Evolutionary conservation across 2,329 filamentous ascomycete genomes (phyloP).

Genomic region (Diplocarpon mali): DNA sequence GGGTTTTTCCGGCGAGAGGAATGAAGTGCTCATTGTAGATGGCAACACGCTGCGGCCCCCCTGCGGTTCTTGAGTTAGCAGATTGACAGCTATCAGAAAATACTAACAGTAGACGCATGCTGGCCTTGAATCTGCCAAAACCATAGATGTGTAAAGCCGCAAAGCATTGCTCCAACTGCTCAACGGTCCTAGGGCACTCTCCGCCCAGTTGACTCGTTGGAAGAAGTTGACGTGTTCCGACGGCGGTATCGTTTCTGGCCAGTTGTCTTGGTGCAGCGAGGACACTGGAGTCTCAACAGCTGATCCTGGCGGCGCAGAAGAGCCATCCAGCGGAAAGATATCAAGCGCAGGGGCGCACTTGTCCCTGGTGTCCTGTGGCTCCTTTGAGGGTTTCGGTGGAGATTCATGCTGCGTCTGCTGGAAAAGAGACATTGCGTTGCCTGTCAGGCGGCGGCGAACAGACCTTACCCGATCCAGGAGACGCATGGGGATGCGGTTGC

Average conservation of each 20-base stretch:
- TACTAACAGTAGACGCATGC: conserved; percentile 18
- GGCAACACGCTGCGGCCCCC: conserved; percentile 16
- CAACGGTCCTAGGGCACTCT: conserved; percentile 15
- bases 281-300: not conserved
- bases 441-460: no score
- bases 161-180: conserved; percentile 14
- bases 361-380: no score
- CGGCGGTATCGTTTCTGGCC: conserved; percentile 14
- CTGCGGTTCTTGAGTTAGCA: conserved; percentile 7
- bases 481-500: no score
- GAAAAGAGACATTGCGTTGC: no score
- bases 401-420: no score
- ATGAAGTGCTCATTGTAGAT: conserved; percentile 23
- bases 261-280: conserved; percentile 8
- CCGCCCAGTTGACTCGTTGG: conserved; percentile 16
- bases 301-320: no score
- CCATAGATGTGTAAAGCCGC: conserved; percentile 15
- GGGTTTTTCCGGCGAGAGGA: conserved; percentile 17
- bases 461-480: no score
- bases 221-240: conserved; percentile 19
- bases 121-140: conserved; percentile 19
- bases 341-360: no score
- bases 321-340: no score
- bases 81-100: not conserved
- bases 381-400: no score